A percentile compares a stretch with the other conserved stretches of the same genome.
Conservation (phyloP, 257 asterid species). For the Solanum phureja region DNA sequence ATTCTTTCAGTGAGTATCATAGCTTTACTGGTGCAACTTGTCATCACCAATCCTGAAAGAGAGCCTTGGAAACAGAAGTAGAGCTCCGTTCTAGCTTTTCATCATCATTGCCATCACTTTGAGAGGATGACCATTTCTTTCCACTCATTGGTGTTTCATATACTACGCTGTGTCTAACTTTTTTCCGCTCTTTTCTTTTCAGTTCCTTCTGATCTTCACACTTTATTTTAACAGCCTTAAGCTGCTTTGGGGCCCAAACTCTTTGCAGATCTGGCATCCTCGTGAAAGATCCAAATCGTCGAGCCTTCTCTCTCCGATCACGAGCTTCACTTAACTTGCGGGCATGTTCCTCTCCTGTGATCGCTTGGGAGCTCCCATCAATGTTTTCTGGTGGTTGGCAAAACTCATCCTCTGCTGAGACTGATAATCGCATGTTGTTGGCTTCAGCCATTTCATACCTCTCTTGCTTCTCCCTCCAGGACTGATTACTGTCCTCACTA, state of each 20-base stretch:
- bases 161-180: slow-evolving; percentile 33
- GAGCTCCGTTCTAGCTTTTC: slow-evolving; percentile 11
- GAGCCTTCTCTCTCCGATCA: slow-evolving; percentile 60
- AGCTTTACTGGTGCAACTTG: not conserved
- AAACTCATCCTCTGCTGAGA: slow-evolving; percentile 46
- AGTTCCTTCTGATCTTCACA: slow-evolving; percentile 37
- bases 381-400: slow-evolving; percentile 26
- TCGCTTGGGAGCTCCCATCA: slow-evolving; percentile 15
- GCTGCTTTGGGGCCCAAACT: slow-evolving; percentile 80
- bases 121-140: slow-evolving; percentile 25
- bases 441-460: slow-evolving; percentile 36
- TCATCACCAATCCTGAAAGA: slow-evolving; percentile 55
- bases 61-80: slow-evolving; percentile 60
- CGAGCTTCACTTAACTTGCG: slow-evolving; percentile 67
- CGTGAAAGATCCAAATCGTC: slow-evolving; percentile 36
- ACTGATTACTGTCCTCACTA: slow-evolving; percentile 91
- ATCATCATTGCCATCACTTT: slow-evolving; percentile 12
- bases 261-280: slow-evolving; percentile 73
- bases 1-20: not conserved
- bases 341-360: slow-evolving; percentile 31
- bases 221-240: slow-evolving; percentile 37
- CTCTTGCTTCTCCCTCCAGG: slow-evolving; percentile 58
- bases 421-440: slow-evolving; percentile 23
- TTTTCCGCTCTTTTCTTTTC: slow-evolving; percentile 35
- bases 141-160: slow-evolving; percentile 72